A percentile compares a stretch with the other conserved stretches of the same genome.
phyloP scores from a whole-genome alignment of 1,284 basidiomycete genomes.

The Schizophyllum amplum region DNA sequence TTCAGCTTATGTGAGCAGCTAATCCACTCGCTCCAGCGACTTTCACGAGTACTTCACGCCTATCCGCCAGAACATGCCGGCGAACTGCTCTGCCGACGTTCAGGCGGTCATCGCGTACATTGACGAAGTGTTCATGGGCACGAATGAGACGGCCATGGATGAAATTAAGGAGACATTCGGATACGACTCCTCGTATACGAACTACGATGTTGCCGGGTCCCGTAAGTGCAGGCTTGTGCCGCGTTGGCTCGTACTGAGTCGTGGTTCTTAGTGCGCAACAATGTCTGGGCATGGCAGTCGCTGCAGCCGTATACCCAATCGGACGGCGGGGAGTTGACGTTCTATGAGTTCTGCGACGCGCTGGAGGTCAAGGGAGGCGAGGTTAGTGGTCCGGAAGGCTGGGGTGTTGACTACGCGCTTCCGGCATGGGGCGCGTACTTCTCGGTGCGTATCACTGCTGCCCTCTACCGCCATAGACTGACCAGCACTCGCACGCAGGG shows the following conservation, averaged over 20 bases:
- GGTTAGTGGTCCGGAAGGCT: conserved; percentile 45
- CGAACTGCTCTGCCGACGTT: conserved; percentile 50
- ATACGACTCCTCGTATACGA: conserved; percentile 35
- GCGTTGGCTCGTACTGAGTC: not conserved
- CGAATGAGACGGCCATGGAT: conserved; percentile 35
- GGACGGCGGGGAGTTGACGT: conserved; percentile 32
- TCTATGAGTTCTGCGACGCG: conserved; percentile 63
- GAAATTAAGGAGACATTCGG: conserved; percentile 49
- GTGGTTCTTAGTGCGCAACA: conserved; percentile 32
- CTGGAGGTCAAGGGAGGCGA: conserved; percentile 56
- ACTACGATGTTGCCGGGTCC: conserved; percentile 6
- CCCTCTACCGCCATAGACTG: conserved; percentile 27
- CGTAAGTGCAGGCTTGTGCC: not conserved
- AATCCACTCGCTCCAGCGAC: conserved; percentile 20
- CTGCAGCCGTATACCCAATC: conserved; percentile 32
- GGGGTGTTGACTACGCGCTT: conserved; percentile 57
- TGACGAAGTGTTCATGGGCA: conserved; percentile 36
- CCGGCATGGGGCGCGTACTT: conserved; percentile 50
- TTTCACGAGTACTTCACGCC: conserved; percentile 47
- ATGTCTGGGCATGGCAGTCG: conserved; percentile 56
- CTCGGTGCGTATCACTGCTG: not conserved
- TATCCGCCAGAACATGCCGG: conserved; percentile 40
- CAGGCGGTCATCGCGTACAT: conserved; percentile 40
- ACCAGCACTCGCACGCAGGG: too few species aligned
- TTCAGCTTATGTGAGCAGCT: not conserved